Percentiles rank a stretch among this genome's conserved stretches.
Conservation (phyloP, 2,329 filamentous ascomycete genomes). For the Cryoendolithus antarcticus region DNA sequence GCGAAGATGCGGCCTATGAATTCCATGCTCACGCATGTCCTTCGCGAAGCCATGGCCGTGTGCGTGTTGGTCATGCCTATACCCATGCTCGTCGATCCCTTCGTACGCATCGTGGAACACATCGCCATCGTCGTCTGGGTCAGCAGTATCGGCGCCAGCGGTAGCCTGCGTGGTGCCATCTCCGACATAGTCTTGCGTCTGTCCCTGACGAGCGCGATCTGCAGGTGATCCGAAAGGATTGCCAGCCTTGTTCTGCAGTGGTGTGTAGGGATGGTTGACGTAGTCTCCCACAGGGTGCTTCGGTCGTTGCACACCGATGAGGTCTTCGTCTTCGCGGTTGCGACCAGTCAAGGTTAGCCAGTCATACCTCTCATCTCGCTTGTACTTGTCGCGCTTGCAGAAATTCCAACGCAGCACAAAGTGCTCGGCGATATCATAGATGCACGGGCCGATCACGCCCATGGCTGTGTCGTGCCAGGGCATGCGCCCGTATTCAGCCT, state of each 20-base stretch:
- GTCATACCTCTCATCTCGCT: constrained; percentile 69
- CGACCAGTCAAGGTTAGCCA: constrained; percentile 74
- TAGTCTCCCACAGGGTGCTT: constrained; percentile 85
- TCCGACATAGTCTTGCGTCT: neutral
- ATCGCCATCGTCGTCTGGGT: constrained; percentile 9
- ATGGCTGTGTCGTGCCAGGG: constrained; percentile 96
- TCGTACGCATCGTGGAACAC: constrained; percentile 17
- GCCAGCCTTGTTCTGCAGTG: constrained; percentile 52
- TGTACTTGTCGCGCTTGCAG: constrained; percentile 94
- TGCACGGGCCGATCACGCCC: constrained; percentile 76
- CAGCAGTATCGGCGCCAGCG: constrained; percentile 4
- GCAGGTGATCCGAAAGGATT: constrained; percentile 14
- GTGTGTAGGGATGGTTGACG: constrained; percentile 62
- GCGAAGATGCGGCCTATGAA: constrained; percentile 9
- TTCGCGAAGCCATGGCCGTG: constrained; percentile 18
- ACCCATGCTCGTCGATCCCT: constrained; percentile 21
- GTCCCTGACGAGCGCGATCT: neutral
- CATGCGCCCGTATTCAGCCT: constrained; percentile 87
- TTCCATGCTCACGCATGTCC: constrained; percentile 10
- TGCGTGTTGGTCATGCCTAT: constrained; percentile 18
- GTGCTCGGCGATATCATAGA: constrained; percentile 91
- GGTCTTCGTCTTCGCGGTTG: constrained; percentile 65
- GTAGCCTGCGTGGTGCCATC: constrained; percentile 3
- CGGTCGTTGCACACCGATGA: constrained; percentile 78
- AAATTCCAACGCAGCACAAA: constrained; percentile 96